Percentiles rank a stretch among this genome's conserved stretches.
phyloP scores from a whole-genome alignment of 2,329 filamentous ascomycete genomes.

The Penicillium sp. region DNA sequence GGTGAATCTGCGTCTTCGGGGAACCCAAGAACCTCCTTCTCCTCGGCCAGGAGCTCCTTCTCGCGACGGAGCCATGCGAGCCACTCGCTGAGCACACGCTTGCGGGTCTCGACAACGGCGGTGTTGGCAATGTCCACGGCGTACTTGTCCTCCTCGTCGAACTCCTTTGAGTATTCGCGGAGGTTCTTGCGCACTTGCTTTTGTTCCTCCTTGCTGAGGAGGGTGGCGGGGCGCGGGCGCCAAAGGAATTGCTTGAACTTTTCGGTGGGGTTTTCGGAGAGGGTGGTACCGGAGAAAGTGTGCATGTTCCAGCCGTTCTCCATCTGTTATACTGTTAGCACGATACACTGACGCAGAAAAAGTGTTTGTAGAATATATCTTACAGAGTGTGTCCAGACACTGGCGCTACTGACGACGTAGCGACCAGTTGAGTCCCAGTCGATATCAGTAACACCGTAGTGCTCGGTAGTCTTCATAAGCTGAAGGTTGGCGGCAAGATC shows the following conservation, averaged over 20 bases:
- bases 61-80: slow-evolving; percentile 75
- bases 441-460: slow-evolving; percentile 96
- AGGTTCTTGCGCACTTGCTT: slow-evolving; percentile 98
- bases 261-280: slow-evolving; percentile 88
- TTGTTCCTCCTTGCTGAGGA: slow-evolving; percentile 95
- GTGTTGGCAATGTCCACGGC: slow-evolving; percentile 92
- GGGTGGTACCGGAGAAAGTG: slow-evolving; percentile 87
- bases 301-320: slow-evolving; percentile 99
- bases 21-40: slow-evolving; percentile 68
- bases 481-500: slow-evolving; percentile 93
- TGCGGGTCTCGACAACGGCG: slow-evolving; percentile 85
- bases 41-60: slow-evolving; percentile 70
- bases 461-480: slow-evolving; percentile 88
- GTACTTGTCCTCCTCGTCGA: slow-evolving; percentile 93
- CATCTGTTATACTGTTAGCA: slow-evolving; percentile 63
- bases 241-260: slow-evolving; percentile 98
- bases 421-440: slow-evolving; percentile 98
- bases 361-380: slow-evolving; percentile 41
- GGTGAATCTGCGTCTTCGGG: slow-evolving; percentile 65
- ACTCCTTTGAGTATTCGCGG: slow-evolving; percentile 90
- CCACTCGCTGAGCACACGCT: slow-evolving; percentile 86
- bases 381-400: slow-evolving; percentile 94
- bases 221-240: slow-evolving; percentile 87
- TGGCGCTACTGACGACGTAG: slow-evolving; percentile 90
- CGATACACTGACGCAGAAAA: slow-evolving; percentile 6